These are phyloP conservation scores for Solanum medicagineum DNA, from an alignment of 257 asterid species.

Conservation along the genomic window DNA sequence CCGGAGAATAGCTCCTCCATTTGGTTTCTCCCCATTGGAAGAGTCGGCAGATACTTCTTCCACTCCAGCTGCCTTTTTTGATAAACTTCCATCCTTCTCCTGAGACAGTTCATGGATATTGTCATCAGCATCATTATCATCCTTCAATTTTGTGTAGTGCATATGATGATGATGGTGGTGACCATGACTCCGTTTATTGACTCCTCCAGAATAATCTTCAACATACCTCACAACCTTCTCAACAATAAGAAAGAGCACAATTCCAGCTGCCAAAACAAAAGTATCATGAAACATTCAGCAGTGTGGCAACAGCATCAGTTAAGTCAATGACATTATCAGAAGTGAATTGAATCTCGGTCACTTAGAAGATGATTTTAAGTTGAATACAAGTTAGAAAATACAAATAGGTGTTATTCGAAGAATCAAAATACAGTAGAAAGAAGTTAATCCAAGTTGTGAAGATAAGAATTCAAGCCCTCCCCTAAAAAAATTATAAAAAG, in stretches of 20 bases:
- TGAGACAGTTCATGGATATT: constrained; percentile 21
- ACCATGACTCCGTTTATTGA: constrained; percentile 34
- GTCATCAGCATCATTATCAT: constrained; percentile 33
- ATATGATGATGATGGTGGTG: constrained; percentile 75
- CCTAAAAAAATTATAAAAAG: neutral
- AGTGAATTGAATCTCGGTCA: neutral
- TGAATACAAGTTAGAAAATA: neutral
- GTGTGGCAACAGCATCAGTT: neutral
- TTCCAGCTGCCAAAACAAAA: constrained; percentile 64
- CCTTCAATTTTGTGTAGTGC: constrained; percentile 34
- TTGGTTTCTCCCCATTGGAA: constrained; percentile 17
- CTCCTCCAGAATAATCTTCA: constrained; percentile 66
- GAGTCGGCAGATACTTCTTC: constrained; percentile 21
- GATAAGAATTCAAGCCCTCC: neutral
- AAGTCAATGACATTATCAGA: neutral
- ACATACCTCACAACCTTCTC: constrained; percentile 94
- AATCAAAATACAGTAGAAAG: neutral
- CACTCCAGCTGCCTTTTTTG: constrained; percentile 12
- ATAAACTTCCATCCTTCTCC: constrained; percentile 21
- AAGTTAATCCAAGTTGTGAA: neutral
- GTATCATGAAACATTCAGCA: constrained; percentile 11
- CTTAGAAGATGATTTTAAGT: neutral
- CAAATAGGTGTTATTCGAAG: neutral
- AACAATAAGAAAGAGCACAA: constrained; percentile 73
- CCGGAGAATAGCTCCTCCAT: constrained; percentile 27